phyloP scores from a whole-genome alignment of 768 basidiomycete species.

The Obba rivulosa region DNA sequence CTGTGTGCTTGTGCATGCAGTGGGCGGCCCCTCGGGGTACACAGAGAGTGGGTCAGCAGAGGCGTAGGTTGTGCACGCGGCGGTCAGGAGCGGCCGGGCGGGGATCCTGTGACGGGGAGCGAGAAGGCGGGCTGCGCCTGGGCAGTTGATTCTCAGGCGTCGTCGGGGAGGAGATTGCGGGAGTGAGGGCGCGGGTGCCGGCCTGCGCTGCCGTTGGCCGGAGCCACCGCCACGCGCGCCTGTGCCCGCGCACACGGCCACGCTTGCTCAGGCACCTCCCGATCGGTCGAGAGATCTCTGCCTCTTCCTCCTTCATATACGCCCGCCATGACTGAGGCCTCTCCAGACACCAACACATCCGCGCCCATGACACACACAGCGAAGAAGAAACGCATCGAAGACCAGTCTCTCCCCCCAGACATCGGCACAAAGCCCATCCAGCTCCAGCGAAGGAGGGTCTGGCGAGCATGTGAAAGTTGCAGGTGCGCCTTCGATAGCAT shows the following conservation, averaged over 20 bases:
- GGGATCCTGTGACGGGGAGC: background rate
- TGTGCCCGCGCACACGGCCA: background rate
- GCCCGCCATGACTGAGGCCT: slow-evolving; percentile 44
- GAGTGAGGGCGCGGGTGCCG: no score
- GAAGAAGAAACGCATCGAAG: slow-evolving; percentile 79
- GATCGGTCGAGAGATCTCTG: slow-evolving; percentile 14
- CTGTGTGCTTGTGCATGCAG: no score
- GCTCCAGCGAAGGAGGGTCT: slow-evolving; percentile 74
- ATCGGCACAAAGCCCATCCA: slow-evolving; percentile 65
- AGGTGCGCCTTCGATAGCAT: slow-evolving; percentile 40
- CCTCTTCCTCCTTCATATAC: slow-evolving; percentile 24
- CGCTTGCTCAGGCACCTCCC: slow-evolving; percentile 4
- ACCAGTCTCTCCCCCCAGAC: slow-evolving; percentile 42
- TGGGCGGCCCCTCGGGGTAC: no score
- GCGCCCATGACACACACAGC: slow-evolving; percentile 37
- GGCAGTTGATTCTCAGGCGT: background rate
- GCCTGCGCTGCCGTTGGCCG: no score
- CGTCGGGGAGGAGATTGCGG: background rate
- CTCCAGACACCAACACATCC: slow-evolving; percentile 16
- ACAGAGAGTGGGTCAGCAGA: no score
- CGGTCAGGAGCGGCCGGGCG: no score
- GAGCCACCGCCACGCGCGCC: background rate
- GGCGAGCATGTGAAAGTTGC: slow-evolving; percentile 89
- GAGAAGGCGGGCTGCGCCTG: background rate
- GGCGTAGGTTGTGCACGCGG: no score